Evolutionary conservation across 2,329 filamentous ascomycete species (phyloP).

Genomic region (Alternaria sp.): DNA sequence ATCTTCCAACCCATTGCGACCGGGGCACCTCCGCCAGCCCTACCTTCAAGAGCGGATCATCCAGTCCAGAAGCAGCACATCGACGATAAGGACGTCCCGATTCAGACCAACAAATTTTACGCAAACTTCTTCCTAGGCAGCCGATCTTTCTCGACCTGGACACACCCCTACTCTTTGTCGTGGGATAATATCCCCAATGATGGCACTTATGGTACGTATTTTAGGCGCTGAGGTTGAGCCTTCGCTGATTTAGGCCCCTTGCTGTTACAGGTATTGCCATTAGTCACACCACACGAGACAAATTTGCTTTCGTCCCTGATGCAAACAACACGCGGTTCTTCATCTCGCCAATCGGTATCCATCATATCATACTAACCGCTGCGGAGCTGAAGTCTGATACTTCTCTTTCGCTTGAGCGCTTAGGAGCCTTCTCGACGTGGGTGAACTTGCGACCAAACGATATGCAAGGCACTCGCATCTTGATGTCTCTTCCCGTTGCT

Average conservation of each 20-base stretch:
- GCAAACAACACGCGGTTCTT: conserved; percentile 69
- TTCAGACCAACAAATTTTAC: conserved; percentile 77
- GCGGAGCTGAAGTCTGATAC: conserved; percentile 73
- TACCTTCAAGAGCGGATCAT: conserved; percentile 52
- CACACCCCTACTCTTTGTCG: conserved; percentile 67
- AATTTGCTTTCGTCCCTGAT: conserved; percentile 63
- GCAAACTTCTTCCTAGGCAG: conserved; percentile 80
- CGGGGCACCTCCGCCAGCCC: conserved; percentile 51
- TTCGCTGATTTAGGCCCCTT: neutral
- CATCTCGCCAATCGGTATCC: conserved; percentile 83
- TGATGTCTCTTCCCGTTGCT: conserved; percentile 80
- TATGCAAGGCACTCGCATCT: conserved; percentile 61
- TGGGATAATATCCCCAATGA: conserved; percentile 63
- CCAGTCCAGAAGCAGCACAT: conserved; percentile 52
- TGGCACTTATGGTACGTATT: conserved; percentile 71
- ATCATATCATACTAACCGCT: conserved; percentile 83
- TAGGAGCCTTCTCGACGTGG: conserved; percentile 68
- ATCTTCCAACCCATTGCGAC: conserved; percentile 56
- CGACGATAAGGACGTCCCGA: conserved; percentile 54
- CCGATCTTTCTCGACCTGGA: conserved; percentile 75
- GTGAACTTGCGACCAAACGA: conserved; percentile 68
- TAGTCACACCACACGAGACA: conserved; percentile 74
- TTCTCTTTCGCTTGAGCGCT: conserved; percentile 61
- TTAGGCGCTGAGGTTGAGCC: neutral
- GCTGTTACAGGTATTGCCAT: conserved; percentile 65